Evolutionary conservation across 495 filamentous ascomycete species (phyloP), one percentile per base, ranked within the genome.

Genomic region (Penicillium paxilli): DNA sequence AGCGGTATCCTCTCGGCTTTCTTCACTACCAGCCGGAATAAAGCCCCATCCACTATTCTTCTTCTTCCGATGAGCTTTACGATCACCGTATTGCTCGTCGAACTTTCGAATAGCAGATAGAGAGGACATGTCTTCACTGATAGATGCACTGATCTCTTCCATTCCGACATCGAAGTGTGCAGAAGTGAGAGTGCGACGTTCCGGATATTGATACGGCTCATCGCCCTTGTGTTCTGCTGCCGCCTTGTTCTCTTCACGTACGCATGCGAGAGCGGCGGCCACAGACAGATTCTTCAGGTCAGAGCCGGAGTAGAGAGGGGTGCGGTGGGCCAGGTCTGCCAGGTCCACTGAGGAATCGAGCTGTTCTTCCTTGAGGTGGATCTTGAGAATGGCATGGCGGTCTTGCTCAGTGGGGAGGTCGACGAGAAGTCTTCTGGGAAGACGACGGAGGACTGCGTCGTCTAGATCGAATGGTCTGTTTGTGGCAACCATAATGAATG

Each of bases 401-500:
- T 97, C 95, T 32, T 82, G 74, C 58, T 87, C 80, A 0, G 85
- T 82, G 0, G 94, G 94, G 5, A 98, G 78, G 65, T 98, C 94
- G 37, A 98, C 86, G 0, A 98, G 78, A 12, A 98, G 77, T 50
- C 91, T 80, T 20, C 94, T 76, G 6, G 94, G 95, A 19, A 98
- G 80, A 24, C 79, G 72, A 26, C 94, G 81, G 19, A 98, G 83
- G 19, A 96, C 90, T 2, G 94, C 94, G 60, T 98, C 94, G 62
- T 98, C 94, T 1, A 98, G 82, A 62, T 98, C 92, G 53, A 96
- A 96, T 0, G 93, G 93, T 12, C 93, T 78, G 65, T 98, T 98
- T 11, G 91, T 96, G n/a, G 94, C 94, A 0, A 98, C 91, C 95
- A 98, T 97, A 67, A 98, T 95, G 70, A 98, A 98, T 2, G 92